phyloP scores from a whole-genome alignment of 495 filamentous ascomycete species.

The Penicillium riverlandense region DNA sequence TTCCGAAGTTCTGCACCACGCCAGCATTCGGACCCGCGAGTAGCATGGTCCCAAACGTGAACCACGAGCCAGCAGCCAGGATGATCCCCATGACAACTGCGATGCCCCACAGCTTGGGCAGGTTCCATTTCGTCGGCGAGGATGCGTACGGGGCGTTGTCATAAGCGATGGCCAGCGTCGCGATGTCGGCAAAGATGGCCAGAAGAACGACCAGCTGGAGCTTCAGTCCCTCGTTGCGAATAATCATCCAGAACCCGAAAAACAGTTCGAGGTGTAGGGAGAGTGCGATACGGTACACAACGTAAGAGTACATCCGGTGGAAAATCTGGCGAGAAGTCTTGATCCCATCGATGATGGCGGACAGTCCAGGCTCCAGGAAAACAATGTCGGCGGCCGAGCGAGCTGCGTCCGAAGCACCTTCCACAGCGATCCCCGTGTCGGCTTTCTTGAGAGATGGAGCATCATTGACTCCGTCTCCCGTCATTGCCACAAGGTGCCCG shows the following conservation, averaged over 20 bases:
- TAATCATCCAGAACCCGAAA: conserved; percentile 84
- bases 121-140: conserved; percentile 88
- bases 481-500: conserved; percentile 95
- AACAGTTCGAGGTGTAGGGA: conserved; percentile 87
- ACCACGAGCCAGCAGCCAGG: conserved; percentile 77
- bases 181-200: conserved; percentile 91
- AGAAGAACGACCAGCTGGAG: conserved; percentile 85
- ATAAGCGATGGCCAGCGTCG: conserved; percentile 88
- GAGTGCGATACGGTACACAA: conserved; percentile 90
- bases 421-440: conserved; percentile 80
- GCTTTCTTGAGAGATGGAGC: conserved; percentile 94
- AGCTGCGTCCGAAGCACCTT: conserved; percentile 88
- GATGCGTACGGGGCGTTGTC: conserved; percentile 86
- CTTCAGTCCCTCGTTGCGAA: conserved; percentile 75
- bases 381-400: conserved; percentile 91
- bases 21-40: conserved; percentile 59
- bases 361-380: conserved; percentile 84
- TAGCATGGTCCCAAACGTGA: conserved; percentile 73
- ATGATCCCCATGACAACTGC: conserved; percentile 75
- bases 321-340: conserved; percentile 95
- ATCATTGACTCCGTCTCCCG: conserved; percentile 97
- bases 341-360: conserved; percentile 86
- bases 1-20: conserved; percentile 82
- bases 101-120: conserved; percentile 89
- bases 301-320: conserved; percentile 95